Conservation (phyloP, 2,329 filamentous ascomycete species). For the Ophiostoma sp. region DNA sequence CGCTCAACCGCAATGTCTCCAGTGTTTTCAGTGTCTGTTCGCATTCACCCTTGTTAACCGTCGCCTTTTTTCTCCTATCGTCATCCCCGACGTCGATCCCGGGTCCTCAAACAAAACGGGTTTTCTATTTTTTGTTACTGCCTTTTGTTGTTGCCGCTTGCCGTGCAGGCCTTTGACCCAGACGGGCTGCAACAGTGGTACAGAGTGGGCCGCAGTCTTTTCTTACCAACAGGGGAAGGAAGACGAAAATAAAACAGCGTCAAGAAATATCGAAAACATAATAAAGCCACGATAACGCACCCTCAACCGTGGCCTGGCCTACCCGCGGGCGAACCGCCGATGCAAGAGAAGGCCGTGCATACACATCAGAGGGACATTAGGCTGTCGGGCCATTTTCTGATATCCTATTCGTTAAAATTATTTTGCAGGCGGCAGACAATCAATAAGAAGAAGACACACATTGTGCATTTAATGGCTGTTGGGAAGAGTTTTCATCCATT, state of each 20-base stretch:
- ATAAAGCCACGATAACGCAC: not conserved
- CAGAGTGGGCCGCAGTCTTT: not conserved
- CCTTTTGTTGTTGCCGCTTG: not conserved
- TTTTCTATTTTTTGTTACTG: slow-evolving; percentile 8
- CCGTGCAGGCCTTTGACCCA: not conserved
- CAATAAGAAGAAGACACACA: not conserved
- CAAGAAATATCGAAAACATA: not conserved
- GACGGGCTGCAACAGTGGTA: not conserved
- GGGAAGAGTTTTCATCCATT: not conserved
- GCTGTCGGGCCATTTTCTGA: slow-evolving; percentile 9
- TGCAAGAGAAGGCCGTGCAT: not conserved
- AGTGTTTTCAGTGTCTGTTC: not conserved
- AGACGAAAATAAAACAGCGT: slow-evolving; percentile 3
- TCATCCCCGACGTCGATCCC: slow-evolving; percentile 6
- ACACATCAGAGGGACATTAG: not conserved
- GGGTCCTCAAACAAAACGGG: slow-evolving; percentile 16
- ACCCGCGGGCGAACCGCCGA: not conserved
- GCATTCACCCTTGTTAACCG: not conserved
- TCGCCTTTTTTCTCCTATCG: not conserved
- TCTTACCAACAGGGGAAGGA: not conserved
- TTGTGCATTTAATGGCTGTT: not conserved
- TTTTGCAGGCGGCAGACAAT: not conserved
- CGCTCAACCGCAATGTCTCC: not conserved
- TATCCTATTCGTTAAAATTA: not conserved
- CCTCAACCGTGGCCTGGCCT: not conserved